Percentiles rank a stretch among this genome's conserved stretches.
Evolutionary conservation across 345 rosid genomes (phyloP).

Genomic region (Erysimum cheiranthoides): DNA sequence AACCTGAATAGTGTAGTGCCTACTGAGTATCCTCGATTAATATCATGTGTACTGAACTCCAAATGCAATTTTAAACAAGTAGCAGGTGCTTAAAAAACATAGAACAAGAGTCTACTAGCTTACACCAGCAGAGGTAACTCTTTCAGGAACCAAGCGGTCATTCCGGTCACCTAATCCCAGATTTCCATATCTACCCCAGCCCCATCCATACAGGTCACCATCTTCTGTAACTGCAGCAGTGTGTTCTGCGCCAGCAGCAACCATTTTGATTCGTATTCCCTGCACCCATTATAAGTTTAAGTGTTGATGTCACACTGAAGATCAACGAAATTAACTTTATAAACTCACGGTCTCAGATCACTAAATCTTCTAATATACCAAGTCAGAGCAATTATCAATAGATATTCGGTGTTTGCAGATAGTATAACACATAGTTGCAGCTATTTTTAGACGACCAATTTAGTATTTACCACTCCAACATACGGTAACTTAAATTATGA

Average conservation of each 20-base stretch:
- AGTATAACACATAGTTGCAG: constrained; percentile 1
- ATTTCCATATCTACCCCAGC: constrained; percentile 98
- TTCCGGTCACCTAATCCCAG: constrained; percentile 94
- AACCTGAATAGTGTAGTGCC: background rate
- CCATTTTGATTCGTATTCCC: constrained; percentile 83
- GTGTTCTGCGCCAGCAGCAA: constrained; percentile 98
- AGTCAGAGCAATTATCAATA: constrained; percentile 20
- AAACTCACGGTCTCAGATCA: constrained; percentile 5
- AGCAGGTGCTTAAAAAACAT: constrained; percentile 6
- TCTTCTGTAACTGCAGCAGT: constrained; percentile 91
- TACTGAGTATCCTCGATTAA: background rate
- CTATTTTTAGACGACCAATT: constrained; percentile 12
- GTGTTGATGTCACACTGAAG: constrained; percentile 19
- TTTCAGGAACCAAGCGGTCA: constrained; percentile 90
- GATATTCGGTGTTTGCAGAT: constrained; percentile 22
- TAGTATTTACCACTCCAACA: constrained; percentile 15
- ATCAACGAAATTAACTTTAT: constrained; percentile 36
- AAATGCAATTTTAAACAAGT: constrained; percentile 16
- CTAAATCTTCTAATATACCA: constrained; percentile 14
- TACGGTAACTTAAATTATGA: background rate
- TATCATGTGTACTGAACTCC: constrained; percentile 10
- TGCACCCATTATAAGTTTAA: constrained; percentile 48
- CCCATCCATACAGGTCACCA: constrained; percentile 98
- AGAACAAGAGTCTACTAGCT: constrained; percentile 45
- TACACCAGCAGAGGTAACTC: constrained; percentile 68